phyloP scores from a whole-genome alignment of 2,329 filamentous ascomycete genomes.

The Fusarium continuum region DNA sequence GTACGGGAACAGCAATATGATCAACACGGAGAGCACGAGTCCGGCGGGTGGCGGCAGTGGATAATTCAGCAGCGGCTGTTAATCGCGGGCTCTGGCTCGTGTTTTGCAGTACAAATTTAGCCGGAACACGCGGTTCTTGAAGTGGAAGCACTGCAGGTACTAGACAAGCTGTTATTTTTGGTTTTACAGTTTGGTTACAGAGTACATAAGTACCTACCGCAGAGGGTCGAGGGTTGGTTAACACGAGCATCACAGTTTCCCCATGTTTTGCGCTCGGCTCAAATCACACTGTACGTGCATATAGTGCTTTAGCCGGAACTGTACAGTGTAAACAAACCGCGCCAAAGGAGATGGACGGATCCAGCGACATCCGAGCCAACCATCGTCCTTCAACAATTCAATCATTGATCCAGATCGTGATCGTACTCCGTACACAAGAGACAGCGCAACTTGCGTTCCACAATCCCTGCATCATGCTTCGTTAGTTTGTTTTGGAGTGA shows the following conservation, averaged over 20 bases:
- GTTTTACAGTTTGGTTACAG: constrained; percentile 2
- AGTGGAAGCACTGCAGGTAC: constrained; percentile 24
- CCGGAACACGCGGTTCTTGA: constrained; percentile 12
- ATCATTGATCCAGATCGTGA: constrained; percentile 34
- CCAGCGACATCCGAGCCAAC: constrained; percentile 29
- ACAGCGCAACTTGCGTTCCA: constrained; percentile 13
- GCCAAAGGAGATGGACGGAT: constrained; percentile 12
- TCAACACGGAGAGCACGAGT: constrained; percentile 23
- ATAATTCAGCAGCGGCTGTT: constrained; percentile 14
- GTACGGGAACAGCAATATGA: constrained; percentile 22
- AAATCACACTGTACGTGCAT: constrained; percentile 26
- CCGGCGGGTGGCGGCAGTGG: constrained; percentile 18
- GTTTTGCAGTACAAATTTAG: constrained; percentile 1
- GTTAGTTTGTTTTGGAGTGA: constrained; percentile 16
- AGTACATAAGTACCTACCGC: too few relatives aligned
- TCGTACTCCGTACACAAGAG: constrained; percentile 13
- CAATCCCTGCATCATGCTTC: constrained; percentile 28
- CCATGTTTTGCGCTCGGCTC: neutral
- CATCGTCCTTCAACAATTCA: constrained; percentile 5
- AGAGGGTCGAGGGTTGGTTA: too few relatives aligned
- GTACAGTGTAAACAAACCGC: constrained; percentile 20
- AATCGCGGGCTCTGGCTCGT: neutral
- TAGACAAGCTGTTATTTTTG: constrained; percentile 12
- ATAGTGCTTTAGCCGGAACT: too few relatives aligned
- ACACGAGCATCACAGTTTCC: neutral